Percentiles rank a stretch among this genome's conserved stretches.
Conservation (phyloP, 768 basidiomycete genomes). For the Cystofilobasidium macerans region DNA sequence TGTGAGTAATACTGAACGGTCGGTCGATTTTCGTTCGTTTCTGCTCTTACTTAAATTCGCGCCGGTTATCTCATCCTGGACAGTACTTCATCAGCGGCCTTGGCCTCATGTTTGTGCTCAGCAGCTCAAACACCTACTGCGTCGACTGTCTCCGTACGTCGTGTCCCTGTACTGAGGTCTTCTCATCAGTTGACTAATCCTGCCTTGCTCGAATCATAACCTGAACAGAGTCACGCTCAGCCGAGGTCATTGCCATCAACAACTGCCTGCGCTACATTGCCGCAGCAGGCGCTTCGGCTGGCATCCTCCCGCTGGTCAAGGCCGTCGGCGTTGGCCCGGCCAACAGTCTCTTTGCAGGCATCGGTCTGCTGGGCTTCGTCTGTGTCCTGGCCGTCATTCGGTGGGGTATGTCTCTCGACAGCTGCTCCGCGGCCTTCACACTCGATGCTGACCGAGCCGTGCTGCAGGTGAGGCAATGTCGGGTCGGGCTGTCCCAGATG, state of each 20-base stretch:
- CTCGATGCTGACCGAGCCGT: neutral
- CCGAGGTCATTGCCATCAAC: constrained; percentile 34
- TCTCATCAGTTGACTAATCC: no score
- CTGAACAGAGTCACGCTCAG: neutral
- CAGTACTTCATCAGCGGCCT: constrained; percentile 30
- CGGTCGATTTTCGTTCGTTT: neutral
- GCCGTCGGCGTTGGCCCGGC: constrained; percentile 39
- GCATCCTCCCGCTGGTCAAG: constrained; percentile 37
- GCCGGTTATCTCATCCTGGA: neutral
- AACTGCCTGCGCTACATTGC: constrained; percentile 38
- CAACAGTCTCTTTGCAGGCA: constrained; percentile 33
- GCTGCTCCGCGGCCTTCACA: neutral
- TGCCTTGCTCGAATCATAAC: neutral
- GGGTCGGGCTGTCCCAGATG: neutral
- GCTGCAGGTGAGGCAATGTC: neutral
- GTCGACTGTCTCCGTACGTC: constrained; percentile 32
- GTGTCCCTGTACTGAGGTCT: neutral
- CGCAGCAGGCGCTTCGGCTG: constrained; percentile 36
- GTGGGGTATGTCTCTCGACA: neutral
- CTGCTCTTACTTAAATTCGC: neutral
- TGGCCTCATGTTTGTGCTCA: constrained; percentile 33
- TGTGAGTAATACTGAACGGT: constrained; percentile 1
- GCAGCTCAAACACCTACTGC: constrained; percentile 35
- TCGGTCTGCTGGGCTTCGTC: constrained; percentile 9
- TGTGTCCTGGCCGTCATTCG: constrained; percentile 9